These are phyloP conservation scores for Dentipellis fragilis DNA, from an alignment of 768 basidiomycete genomes.

Conservation along the genomic window DNA sequence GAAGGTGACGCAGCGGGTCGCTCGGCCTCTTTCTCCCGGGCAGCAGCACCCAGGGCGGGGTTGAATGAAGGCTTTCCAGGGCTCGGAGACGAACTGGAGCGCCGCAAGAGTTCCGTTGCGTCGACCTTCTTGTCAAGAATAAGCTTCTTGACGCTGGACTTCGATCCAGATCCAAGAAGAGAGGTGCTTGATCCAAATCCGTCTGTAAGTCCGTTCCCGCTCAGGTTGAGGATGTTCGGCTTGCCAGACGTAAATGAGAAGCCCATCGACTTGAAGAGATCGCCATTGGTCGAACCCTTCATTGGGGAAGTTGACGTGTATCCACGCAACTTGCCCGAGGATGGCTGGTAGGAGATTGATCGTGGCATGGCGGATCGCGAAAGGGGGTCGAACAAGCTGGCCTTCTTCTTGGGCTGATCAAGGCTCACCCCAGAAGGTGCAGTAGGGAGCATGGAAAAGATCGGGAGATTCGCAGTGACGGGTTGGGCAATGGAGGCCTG, in stretches of 20 bases:
- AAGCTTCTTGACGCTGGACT: slow-evolving; percentile 88
- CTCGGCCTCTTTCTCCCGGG: slow-evolving; percentile 61
- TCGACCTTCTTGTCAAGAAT: slow-evolving; percentile 81
- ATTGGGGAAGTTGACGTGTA: slow-evolving; percentile 38
- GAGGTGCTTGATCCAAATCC: slow-evolving; percentile 49
- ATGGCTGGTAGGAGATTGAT: slow-evolving; percentile 56
- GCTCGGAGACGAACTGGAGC: slow-evolving; percentile 15
- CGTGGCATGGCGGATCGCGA: slow-evolving; percentile 63
- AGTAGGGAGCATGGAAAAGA: slow-evolving; percentile 67
- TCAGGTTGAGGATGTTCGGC: slow-evolving; percentile 43
- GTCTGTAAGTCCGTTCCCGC: slow-evolving; percentile 44
- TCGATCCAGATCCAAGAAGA: slow-evolving; percentile 54
- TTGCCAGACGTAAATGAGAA: slow-evolving; percentile 40
- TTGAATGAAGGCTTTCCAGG: slow-evolving; percentile 56
- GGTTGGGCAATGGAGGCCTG: slow-evolving; percentile 87
- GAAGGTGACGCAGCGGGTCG: slow-evolving; percentile 16
- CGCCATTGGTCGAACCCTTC: slow-evolving; percentile 23
- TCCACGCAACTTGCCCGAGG: slow-evolving; percentile 58
- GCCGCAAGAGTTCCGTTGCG: slow-evolving; percentile 52
- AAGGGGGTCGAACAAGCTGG: slow-evolving; percentile 69
- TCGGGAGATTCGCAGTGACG: slow-evolving; percentile 59
- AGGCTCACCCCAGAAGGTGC: slow-evolving; percentile 54
- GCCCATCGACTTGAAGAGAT: slow-evolving; percentile 15
- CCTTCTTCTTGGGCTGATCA: slow-evolving; percentile 66
- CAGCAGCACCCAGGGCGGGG: slow-evolving; percentile 64